Evolutionary conservation across 1,284 basidiomycete species (phyloP).

Genomic region (Athelia sp.): DNA sequence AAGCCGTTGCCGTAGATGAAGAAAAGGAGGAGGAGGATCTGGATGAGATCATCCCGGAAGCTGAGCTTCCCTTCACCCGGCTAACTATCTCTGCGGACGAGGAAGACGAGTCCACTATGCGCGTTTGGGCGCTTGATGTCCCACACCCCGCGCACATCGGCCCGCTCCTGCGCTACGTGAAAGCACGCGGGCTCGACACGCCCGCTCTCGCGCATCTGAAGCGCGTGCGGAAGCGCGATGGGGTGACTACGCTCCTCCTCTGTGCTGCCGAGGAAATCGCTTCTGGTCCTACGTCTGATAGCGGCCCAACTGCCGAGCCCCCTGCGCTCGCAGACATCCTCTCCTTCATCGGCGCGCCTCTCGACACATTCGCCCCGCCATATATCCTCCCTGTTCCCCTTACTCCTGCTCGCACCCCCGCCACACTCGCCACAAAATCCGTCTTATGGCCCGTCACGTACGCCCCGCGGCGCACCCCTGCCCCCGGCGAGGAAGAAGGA

Average conservation of each 20-base stretch:
- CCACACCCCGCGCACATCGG: slow-evolving; percentile 59
- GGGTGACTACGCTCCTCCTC: slow-evolving; percentile 50
- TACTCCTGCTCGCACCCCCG: slow-evolving; percentile 64
- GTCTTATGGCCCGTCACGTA: slow-evolving; percentile 80
- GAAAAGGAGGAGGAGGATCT: slow-evolving; percentile 28
- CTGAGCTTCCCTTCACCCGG: slow-evolving; percentile 58
- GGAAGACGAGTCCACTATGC: slow-evolving; percentile 54
- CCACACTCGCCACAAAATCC: slow-evolving; percentile 64
- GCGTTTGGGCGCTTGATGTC: slow-evolving; percentile 87
- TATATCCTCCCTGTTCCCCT: slow-evolving; percentile 64
- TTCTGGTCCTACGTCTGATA: too few species aligned
- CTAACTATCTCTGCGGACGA: slow-evolving; percentile 48
- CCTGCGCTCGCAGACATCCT: neutral
- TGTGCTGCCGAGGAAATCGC: slow-evolving; percentile 23
- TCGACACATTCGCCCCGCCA: slow-evolving; percentile 37
- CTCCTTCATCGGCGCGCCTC: slow-evolving; percentile 23
- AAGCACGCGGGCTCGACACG: slow-evolving; percentile 52
- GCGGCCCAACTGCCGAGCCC: too few species aligned
- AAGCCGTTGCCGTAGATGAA: slow-evolving; percentile 27
- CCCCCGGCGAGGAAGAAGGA: slow-evolving; percentile 48
- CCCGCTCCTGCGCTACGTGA: slow-evolving; percentile 56
- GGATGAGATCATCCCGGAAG: slow-evolving; percentile 44
- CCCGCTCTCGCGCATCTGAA: slow-evolving; percentile 73
- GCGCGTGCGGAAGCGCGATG: slow-evolving; percentile 58
- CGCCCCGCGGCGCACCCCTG: slow-evolving; percentile 48